These are phyloP conservation scores for Barnettozyma vustinii DNA, from an alignment of 805 yeast genomes.

Conservation along the genomic window DNA sequence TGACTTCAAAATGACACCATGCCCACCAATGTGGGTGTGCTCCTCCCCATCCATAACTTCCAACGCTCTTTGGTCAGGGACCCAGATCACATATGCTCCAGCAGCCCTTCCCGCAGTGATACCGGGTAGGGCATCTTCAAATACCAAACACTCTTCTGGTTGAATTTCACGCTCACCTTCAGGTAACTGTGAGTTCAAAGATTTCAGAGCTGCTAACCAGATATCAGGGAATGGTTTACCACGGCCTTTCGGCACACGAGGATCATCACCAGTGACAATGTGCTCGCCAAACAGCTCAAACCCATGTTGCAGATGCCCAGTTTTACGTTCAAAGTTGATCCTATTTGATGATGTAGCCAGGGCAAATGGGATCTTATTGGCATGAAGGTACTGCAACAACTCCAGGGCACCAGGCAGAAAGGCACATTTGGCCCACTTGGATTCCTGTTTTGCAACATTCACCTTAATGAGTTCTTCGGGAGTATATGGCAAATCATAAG, in stretches of 20 bases:
- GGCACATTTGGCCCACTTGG: conserved; percentile 55
- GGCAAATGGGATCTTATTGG: conserved; percentile 67
- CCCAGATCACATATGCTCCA: conserved; percentile 88
- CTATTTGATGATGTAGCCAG: conserved; percentile 81
- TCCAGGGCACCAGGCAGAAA: conserved; percentile 86
- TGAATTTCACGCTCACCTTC: conserved; percentile 39
- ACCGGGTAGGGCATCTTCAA: conserved; percentile 96
- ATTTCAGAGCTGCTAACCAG: conserved; percentile 75
- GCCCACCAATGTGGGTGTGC: conserved; percentile 42
- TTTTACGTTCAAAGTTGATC: conserved; percentile 62
- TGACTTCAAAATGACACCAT: conserved; percentile 52
- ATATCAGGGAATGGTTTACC: conserved; percentile 96
- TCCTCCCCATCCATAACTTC: conserved; percentile 47
- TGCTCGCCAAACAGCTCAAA: conserved; percentile 61
- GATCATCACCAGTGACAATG: conserved; percentile 85
- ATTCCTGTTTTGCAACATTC: conserved; percentile 44
- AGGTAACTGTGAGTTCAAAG: conserved; percentile 53
- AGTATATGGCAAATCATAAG: conserved; percentile 61
- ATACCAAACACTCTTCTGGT: conserved; percentile 79
- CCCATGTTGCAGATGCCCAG: conserved; percentile 58
- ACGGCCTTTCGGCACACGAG: conserved; percentile 71
- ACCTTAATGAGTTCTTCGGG: conserved; percentile 55
- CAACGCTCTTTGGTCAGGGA: conserved; percentile 77
- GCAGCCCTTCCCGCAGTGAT: conserved; percentile 79
- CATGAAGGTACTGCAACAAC: conserved; percentile 48